Percentiles rank a stretch among this genome's conserved stretches.
These are phyloP conservation scores for Apiospora phragmitis DNA, from an alignment of 2,329 filamentous ascomycete species.

Conservation along the genomic window DNA sequence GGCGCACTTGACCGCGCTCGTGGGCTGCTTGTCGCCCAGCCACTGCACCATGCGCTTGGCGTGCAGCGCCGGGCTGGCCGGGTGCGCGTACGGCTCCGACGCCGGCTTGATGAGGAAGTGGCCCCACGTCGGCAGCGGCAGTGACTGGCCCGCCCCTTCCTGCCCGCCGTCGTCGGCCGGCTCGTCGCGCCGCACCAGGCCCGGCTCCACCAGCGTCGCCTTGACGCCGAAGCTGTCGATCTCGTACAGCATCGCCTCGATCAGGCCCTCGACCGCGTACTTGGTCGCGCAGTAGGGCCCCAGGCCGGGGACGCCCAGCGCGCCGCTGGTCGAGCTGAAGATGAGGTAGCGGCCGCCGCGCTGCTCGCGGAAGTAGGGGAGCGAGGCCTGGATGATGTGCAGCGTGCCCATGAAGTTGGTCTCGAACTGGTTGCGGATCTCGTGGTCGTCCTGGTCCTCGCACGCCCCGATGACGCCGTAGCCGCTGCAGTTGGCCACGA, in stretches of 20 bases:
- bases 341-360: constrained; percentile 82
- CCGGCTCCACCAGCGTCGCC: constrained; percentile 89
- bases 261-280: constrained; percentile 92
- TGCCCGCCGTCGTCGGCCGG: constrained; percentile 48
- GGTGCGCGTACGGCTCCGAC: constrained; percentile 75
- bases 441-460: constrained; percentile 95
- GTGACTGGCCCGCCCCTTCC: neutral
- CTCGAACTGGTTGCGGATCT: constrained; percentile 93
- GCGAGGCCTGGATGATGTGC: constrained; percentile 85
- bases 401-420: constrained; percentile 96
- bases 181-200: constrained; percentile 85
- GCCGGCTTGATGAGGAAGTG: constrained; percentile 90
- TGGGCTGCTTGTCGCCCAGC: constrained; percentile 89
- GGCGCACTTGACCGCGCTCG: constrained; percentile 87
- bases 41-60: constrained; percentile 91
- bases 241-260: constrained; percentile 97
- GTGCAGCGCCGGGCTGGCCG: constrained; percentile 82
- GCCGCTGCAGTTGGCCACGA: constrained; percentile 91
- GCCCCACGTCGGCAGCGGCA: constrained; percentile 76
- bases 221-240: constrained; percentile 90
- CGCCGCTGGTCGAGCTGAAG: constrained; percentile 89
- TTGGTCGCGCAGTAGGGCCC: constrained; percentile 97
- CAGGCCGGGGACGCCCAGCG: constrained; percentile 88
- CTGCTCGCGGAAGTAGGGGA: constrained; percentile 84
- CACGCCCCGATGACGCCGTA: constrained; percentile 95